Conservation (phyloP, 106 monocot genomes). For the Dendrobium chrysotoxum region DNA sequence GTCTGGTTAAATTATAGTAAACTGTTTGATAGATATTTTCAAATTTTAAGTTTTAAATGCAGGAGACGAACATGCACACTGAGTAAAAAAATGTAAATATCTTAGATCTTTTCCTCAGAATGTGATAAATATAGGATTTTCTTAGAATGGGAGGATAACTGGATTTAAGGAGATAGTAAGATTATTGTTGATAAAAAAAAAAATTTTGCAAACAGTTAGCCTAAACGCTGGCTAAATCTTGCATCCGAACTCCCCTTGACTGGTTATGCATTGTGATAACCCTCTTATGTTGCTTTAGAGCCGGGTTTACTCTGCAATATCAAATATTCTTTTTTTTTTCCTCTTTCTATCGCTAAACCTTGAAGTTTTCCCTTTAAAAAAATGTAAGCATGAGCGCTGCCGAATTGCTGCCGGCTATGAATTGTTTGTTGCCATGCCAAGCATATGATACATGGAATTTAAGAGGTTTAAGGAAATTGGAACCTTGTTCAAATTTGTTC, state of each 20-base stretch:
- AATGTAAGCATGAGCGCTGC: not conserved
- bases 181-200: too few relatives aligned
- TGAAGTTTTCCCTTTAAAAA: not conserved
- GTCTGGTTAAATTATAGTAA: too few relatives aligned
- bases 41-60: too few relatives aligned
- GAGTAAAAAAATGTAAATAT: too few relatives aligned
- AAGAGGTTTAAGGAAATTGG: not conserved
- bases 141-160: too few relatives aligned
- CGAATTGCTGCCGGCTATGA: not conserved
- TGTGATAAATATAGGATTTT: too few relatives aligned
- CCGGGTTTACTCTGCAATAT: not conserved
- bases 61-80: too few relatives aligned
- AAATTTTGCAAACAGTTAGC: too few relatives aligned
- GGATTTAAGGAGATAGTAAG: too few relatives aligned
- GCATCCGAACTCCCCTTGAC: not conserved
- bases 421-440: not conserved
- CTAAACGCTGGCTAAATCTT: too few relatives aligned
- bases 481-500: not conserved
- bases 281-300: not conserved
- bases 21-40: too few relatives aligned
- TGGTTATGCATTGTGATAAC: not conserved
- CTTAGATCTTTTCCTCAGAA: too few relatives aligned
- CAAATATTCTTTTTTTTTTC: not conserved
- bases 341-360: not conserved
- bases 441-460: not conserved